Percentiles rank a stretch among this genome's conserved stretches.
Conservation (phyloP, 306 rosid genomes). For the Cucurbita ficifolia region DNA sequence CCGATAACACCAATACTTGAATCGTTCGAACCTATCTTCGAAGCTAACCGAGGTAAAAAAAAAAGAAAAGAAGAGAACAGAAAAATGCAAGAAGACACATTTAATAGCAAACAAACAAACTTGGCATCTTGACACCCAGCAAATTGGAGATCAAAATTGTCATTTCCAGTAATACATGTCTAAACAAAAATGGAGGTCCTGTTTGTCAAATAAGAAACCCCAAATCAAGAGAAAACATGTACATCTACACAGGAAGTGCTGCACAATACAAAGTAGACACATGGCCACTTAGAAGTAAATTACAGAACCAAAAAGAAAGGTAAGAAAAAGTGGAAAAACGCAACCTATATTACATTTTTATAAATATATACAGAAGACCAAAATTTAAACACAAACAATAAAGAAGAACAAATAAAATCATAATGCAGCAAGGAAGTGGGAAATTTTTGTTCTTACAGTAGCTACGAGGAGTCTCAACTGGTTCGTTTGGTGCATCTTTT, state of each 20-base stretch:
- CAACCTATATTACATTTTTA: neutral
- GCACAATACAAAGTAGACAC: neutral
- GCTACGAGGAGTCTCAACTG: neutral
- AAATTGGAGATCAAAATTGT: neutral
- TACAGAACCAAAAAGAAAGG: neutral
- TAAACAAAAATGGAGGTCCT: neutral
- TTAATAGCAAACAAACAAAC: too few species aligned
- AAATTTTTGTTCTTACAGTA: neutral
- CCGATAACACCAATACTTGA: neutral
- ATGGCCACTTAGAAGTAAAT: neutral
- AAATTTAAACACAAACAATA: neutral
- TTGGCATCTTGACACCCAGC: neutral
- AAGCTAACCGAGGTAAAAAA: neutral
- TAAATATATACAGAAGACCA: slow-evolving; percentile 4
- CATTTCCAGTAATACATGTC: neutral
- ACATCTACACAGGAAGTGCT: neutral
- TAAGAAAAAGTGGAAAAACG: neutral
- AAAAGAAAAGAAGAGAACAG: too few species aligned
- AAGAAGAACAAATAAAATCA: neutral
- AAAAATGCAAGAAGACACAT: too few species aligned
- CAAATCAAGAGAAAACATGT: neutral
- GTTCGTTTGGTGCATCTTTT: neutral
- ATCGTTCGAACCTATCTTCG: neutral
- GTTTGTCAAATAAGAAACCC: neutral
- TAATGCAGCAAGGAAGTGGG: neutral